Percentiles rank a stretch among this genome's conserved stretches.
phyloP scores from a whole-genome alignment of 805 yeast genomes.

The Saccharomyces paradoxus region DNA sequence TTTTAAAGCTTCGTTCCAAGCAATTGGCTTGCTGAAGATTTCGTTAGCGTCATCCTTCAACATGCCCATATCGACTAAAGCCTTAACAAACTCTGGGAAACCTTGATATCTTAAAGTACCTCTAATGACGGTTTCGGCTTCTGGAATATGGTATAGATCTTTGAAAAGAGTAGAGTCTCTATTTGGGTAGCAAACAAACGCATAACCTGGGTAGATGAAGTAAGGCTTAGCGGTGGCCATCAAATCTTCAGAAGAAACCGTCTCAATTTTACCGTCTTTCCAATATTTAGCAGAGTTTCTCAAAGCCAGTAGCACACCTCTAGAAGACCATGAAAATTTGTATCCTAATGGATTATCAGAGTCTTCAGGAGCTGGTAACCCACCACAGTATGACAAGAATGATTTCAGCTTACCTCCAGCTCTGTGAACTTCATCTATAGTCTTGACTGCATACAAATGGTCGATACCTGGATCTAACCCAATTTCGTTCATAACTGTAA shows the following conservation, averaged over 20 bases:
- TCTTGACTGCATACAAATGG: slow-evolving; percentile 96
- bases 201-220: slow-evolving; percentile 90
- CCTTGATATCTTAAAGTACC: slow-evolving; percentile 98
- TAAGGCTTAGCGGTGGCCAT: slow-evolving; percentile 94
- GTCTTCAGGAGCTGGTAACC: slow-evolving; percentile 95
- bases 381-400: slow-evolving; percentile 96
- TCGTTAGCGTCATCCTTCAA: slow-evolving; percentile 67
- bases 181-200: slow-evolving; percentile 93
- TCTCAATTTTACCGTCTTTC: slow-evolving; percentile 74
- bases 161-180: slow-evolving; percentile 93
- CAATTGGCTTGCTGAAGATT: slow-evolving; percentile 45
- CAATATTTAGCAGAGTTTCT: slow-evolving; percentile 89
- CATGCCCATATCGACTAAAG: slow-evolving; percentile 87
- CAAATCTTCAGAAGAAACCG: slow-evolving; percentile 78
- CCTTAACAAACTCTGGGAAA: slow-evolving; percentile 96
- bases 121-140: slow-evolving; percentile 92
- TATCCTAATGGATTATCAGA: slow-evolving; percentile 97
- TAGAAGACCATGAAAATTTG: slow-evolving; percentile 98
- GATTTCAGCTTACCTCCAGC: slow-evolving; percentile 88
- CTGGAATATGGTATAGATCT: slow-evolving; percentile 90
- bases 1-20: slow-evolving; percentile 89
- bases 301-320: slow-evolving; percentile 93
- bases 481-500: slow-evolving; percentile 95
- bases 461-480: slow-evolving; percentile 99
- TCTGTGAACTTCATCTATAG: slow-evolving; percentile 92